Percentiles rank a stretch among this genome's conserved stretches.
Conservation (phyloP, 768 basidiomycete species). For the Leccinum imitatum region DNA sequence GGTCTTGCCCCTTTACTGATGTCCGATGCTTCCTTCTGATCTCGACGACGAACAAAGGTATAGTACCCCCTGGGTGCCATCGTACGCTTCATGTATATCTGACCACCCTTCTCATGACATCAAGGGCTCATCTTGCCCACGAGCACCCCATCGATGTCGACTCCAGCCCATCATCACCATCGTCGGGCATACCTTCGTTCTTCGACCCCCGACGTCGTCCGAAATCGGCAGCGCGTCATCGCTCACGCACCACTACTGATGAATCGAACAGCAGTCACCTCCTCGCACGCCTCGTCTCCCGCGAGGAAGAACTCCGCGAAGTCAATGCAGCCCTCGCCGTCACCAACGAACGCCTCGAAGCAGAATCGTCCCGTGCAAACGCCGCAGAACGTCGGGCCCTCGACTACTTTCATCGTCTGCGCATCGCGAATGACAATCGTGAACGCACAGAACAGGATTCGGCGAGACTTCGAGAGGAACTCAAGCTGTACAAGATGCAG, state of each 20-base stretch:
- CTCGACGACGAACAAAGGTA: conserved; percentile 32
- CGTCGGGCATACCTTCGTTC: conserved; percentile 20
- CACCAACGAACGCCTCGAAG: conserved; percentile 36
- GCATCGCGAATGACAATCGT: conserved; percentile 40
- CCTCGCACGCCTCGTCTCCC: conserved; percentile 30
- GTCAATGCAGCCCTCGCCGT: conserved; percentile 28
- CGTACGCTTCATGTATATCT: conserved; percentile 1
- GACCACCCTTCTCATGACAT: neutral
- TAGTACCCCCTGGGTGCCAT: neutral
- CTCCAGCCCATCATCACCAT: conserved; percentile 29
- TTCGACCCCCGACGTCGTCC: conserved; percentile 21
- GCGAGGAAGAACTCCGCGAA: conserved; percentile 34
- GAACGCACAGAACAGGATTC: conserved; percentile 39
- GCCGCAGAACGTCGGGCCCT: conserved; percentile 48
- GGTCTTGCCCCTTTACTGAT: conserved; percentile 15
- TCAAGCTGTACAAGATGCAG: conserved; percentile 46
- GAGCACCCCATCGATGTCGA: conserved; percentile 32
- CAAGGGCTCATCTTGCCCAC: conserved; percentile 27
- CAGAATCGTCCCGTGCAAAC: conserved; percentile 42
- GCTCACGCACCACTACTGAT: conserved; percentile 27
- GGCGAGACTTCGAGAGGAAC: conserved; percentile 39
- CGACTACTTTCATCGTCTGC: conserved; percentile 44
- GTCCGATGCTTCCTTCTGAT: conserved; percentile 29
- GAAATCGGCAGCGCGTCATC: conserved; percentile 29
- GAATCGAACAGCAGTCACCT: conserved; percentile 31